Percentiles rank a stretch among this genome's conserved stretches.
These are phyloP conservation scores for Neopestalotiopsis sp. DNA, from an alignment of 2,329 filamentous ascomycete species.

Conservation along the genomic window DNA sequence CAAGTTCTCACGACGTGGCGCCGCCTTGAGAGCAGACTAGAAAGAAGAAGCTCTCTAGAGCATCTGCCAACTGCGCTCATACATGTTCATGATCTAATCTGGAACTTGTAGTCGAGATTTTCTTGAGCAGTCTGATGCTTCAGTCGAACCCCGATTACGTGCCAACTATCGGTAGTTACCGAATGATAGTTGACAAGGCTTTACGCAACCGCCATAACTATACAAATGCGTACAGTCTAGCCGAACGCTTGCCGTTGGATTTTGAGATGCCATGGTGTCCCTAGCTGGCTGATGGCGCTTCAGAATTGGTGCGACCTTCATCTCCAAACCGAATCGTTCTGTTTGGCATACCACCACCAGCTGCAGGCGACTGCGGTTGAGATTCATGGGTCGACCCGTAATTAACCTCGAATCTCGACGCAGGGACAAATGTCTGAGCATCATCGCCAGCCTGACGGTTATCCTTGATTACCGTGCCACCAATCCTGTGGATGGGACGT, in stretches of 20 bases:
- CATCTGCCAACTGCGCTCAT: no score
- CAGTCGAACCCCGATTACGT: not conserved
- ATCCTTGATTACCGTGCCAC: conserved; percentile 30
- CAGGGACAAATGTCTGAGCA: conserved; percentile 5
- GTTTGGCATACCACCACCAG: not conserved
- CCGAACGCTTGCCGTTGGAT: not conserved
- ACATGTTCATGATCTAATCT: no score
- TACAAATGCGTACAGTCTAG: not conserved
- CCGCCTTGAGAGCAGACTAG: no score
- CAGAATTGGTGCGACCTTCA: not conserved
- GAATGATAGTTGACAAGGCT: not conserved
- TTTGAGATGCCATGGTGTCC: not conserved
- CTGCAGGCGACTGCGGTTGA: not conserved
- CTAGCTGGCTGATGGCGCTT: not conserved
- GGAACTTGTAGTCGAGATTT: no score
- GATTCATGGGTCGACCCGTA: not conserved
- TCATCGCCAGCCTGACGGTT: not conserved
- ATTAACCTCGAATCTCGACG: not conserved
- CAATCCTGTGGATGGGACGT: conserved; percentile 40
- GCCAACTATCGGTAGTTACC: not conserved
- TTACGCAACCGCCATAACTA: not conserved
- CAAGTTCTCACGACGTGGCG: no score
- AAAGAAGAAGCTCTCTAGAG: no score
- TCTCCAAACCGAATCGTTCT: conserved; percentile 9
- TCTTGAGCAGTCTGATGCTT: not conserved